These are phyloP conservation scores for Theobroma grandiflorum DNA, from an alignment of 441 rosid species.

Conservation along the genomic window DNA sequence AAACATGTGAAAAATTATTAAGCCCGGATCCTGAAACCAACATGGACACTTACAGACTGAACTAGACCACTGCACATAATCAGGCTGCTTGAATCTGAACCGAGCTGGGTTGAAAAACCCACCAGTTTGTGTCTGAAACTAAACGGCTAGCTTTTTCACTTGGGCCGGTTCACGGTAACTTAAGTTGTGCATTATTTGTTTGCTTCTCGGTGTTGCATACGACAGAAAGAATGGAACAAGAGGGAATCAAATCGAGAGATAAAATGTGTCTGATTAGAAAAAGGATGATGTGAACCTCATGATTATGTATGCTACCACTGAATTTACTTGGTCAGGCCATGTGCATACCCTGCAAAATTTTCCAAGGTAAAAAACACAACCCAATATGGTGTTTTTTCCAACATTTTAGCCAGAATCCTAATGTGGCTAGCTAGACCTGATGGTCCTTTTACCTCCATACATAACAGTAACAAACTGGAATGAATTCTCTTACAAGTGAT, in stretches of 20 bases:
- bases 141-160: not conserved
- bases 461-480: not conserved
- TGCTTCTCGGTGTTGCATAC: not conserved
- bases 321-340: not conserved
- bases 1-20: not conserved
- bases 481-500: not conserved
- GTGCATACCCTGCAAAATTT: not conserved
- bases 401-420: not conserved
- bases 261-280: not conserved
- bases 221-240: not conserved
- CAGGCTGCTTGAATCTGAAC: not conserved
- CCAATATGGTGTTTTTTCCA: not conserved
- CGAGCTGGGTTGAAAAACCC: not conserved
- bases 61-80: not conserved
- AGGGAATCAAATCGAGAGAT: not conserved
- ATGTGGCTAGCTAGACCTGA: not conserved
- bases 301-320: not conserved
- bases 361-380: not conserved
- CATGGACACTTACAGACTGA: not conserved
- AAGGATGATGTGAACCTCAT: not conserved
- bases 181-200: not conserved
- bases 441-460: not conserved
- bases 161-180: not conserved
- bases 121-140: not conserved
- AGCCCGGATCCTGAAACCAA: not conserved